A percentile compares a stretch with the other conserved stretches of the same genome.
phyloP scores from a whole-genome alignment of 768 basidiomycete genomes.

The Suillus subluteus region DNA sequence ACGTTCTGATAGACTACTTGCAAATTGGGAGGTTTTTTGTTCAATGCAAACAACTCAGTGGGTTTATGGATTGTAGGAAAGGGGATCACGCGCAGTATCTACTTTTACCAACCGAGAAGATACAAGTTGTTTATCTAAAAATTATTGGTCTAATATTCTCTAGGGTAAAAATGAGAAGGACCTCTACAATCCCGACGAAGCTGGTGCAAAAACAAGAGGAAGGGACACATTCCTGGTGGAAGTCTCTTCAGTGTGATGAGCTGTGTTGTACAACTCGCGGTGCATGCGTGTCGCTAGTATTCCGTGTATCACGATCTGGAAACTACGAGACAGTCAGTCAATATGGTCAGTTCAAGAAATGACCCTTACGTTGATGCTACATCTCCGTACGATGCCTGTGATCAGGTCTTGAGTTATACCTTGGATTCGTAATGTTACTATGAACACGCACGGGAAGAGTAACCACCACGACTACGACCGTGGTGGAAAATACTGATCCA shows the following conservation, averaged over 20 bases:
- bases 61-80: no score
- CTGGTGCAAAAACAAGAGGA: not conserved
- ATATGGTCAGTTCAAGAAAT: not conserved
- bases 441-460: conserved; percentile 1
- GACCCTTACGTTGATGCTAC: not conserved
- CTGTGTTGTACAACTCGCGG: not conserved
- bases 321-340: not conserved
- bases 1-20: no score
- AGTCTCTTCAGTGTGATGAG: not conserved
- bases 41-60: no score
- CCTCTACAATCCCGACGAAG: not conserved
- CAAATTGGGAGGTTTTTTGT: no score
- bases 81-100: not conserved
- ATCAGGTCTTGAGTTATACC: not conserved
- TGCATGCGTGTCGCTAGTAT: not conserved
- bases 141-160: conserved; percentile 37
- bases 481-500: not conserved
- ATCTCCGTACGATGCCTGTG: not conserved
- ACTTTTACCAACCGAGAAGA: not conserved
- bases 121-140: conserved; percentile 25
- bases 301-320: not conserved
- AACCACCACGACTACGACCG: not conserved
- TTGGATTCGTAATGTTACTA: not conserved
- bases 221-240: not conserved
- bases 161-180: not conserved